Evolutionary conservation across 2,329 filamentous ascomycete genomes (phyloP), one percentile per base, ranked within the genome.

Genomic region (Chrysosporium keratinophilum): DNA sequence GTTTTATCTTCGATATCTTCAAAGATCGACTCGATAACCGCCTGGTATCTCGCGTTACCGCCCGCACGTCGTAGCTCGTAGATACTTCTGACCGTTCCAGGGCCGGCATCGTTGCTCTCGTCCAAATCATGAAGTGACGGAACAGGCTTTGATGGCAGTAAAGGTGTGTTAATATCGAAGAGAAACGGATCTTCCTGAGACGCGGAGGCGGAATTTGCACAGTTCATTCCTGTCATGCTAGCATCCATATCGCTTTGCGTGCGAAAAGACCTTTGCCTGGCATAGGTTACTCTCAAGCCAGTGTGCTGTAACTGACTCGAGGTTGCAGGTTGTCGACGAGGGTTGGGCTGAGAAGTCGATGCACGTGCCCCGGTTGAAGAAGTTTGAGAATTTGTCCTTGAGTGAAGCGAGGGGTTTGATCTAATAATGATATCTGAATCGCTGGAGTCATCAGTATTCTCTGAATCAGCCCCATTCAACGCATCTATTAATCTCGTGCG

Each of bases 51-150:
- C 43, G 73, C 73, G 57, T 80, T 80, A 33, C 75, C 73, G 1
- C 81, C 81, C 50, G 77, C 74, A 40, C 77, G 78, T 53, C 80
- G 74, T 34, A 84, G 71, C 62, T 84, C 81, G 58, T 84, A 80
- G 23, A 83, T 79, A 53, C 77, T 80, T 55, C 78, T 74, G 45
- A 81, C 72, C 23, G 68, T 39, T 11, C 44, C 39, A 15, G 40
- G 12, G 5, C 67, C 61, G 45, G 56, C 47, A 50, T 59, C 68
- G 37, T 74, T 70, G 31, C 70, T 70, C 12, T 75, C 74, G 12
- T 78, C 77, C 7, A 76, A 72, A 4, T 75, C 71, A 14, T 48
- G 1, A n/a, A 49, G 9, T 10, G 3, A 23, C 1, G 51, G 28
- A 2, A 6, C n/a, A 10, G 19, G 10, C 19, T 54, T 48, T 6